Base-by-base conservation (phyloP, 805 yeast species). In the Tetrapisispora nanseiensis region DNA sequence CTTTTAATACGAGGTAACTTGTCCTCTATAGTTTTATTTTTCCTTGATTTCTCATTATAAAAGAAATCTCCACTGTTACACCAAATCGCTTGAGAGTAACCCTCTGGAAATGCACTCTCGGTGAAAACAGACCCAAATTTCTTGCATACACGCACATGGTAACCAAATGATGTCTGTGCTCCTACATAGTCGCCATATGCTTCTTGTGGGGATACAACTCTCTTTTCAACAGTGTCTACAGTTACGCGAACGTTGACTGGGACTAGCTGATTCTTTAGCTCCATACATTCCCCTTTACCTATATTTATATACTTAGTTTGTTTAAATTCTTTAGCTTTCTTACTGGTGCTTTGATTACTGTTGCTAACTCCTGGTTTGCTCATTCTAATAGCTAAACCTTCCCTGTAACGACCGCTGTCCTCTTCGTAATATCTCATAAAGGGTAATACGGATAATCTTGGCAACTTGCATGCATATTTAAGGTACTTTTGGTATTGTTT, bases 221-320 rank as follows among this genome's bases (percentile, higher is more conserved):
- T 72, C 39, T 70, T 72, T 10, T 72, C 73, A 35, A 75, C 66
- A 9, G 78, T 48, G 53, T 89, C 86, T 2, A 89, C 85, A 0
- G 94, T 85, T 9, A 89, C 95, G 49, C 95, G 68, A 13, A 82
- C 86, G 51, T 83, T 78, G 0, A 76, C 72, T 3, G 95, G 95
- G 3, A 85, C 79, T 44, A 78, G 78, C 48, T 73, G 75, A 7
- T 68, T 65, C 7, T 61, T 61, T 39, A 87, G 68, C 55, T 80
- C 80, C 26, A 87, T 51, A 15, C 79, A 70, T 41, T 73, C 63
- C 2, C 67, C 65, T 43, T 69, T 72, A 1, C 97, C 97, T 35
- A 87, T 69, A 54, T 87, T 86, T 39, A 87, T 83, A 52, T 70
- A 84, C 51, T 78, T 79, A 6, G 96, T 87, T 33, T 72, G 74